phyloP scores from a whole-genome alignment of 805 yeast genomes.

The Lipomyces yamadae region DNA sequence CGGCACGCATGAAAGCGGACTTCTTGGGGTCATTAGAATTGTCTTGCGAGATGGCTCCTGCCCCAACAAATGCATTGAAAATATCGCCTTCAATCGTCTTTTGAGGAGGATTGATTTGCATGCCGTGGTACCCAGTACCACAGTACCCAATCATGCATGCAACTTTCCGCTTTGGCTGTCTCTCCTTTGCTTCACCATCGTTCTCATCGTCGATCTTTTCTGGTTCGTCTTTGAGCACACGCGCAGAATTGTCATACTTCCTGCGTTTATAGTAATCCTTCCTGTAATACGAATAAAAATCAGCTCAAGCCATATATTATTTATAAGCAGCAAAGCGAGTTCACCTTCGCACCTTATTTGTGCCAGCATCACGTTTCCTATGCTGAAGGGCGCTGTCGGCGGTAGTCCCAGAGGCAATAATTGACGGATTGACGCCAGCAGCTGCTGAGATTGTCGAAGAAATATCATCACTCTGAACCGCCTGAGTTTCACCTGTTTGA shows the following conservation, averaged over 20 bases:
- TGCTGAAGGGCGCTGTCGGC: background rate
- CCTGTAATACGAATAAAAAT: background rate
- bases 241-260: background rate
- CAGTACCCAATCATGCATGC: constrained; percentile 92
- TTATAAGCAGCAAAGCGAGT: background rate
- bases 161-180: constrained; percentile 75
- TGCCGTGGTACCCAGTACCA: constrained; percentile 95
- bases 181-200: constrained; percentile 31
- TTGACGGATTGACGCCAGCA: background rate
- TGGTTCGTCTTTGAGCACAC: constrained; percentile 8
- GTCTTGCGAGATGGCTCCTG: constrained; percentile 87
- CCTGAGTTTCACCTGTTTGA: background rate
- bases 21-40: constrained; percentile 89
- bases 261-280: constrained; percentile 5
- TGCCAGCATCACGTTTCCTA: constrained; percentile 7
- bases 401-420: background rate
- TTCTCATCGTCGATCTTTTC: constrained; percentile 8
- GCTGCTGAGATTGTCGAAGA: background rate
- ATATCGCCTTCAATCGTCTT: constrained; percentile 90
- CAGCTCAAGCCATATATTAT: background rate
- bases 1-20: constrained; percentile 67
- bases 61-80: constrained; percentile 77
- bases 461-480: background rate
- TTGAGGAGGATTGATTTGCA: constrained; percentile 85
- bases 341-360: constrained; percentile 34